Evolutionary conservation across 192 early-diverging fungal species (phyloP).

Genomic region (Coemansia sp.): DNA sequence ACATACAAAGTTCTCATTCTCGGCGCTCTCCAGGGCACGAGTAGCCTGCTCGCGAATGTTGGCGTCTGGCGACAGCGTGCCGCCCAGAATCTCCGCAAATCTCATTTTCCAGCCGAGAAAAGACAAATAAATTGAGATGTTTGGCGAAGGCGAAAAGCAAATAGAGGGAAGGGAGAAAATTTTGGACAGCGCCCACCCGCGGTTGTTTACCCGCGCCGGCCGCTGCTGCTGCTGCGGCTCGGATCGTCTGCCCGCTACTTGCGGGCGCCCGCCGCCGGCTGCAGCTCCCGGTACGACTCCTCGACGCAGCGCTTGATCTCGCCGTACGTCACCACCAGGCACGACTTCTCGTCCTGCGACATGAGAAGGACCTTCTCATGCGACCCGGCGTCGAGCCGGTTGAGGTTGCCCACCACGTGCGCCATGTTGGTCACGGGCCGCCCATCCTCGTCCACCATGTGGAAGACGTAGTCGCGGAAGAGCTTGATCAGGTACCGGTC

Average conservation of each 20-base stretch:
- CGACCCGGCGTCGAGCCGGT: constrained; percentile 96
- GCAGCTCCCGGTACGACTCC: constrained; percentile 75
- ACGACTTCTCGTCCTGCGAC: constrained; percentile 95
- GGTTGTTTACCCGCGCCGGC: too few species aligned
- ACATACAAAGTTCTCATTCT: constrained; percentile 83
- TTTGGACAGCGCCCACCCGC: too few species aligned
- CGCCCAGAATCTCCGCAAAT: constrained; percentile 68
- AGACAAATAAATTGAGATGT: neutral
- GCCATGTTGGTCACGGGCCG: constrained; percentile 82
- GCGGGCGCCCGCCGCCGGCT: neutral
- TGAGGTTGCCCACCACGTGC: constrained; percentile 89
- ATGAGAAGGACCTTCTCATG: constrained; percentile 91
- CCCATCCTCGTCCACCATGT: constrained; percentile 83
- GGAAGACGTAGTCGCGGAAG: constrained; percentile 98
- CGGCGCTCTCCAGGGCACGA: constrained; percentile 64
- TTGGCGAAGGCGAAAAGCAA: neutral
- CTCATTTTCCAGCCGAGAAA: constrained; percentile 41
- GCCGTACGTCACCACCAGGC: constrained; percentile 90
- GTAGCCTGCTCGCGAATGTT: constrained; percentile 77
- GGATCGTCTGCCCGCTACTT: too few species aligned
- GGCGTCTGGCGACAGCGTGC: constrained; percentile 77
- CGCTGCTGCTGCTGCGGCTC: neutral
- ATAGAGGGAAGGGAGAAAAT: neutral
- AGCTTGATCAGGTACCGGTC: constrained; percentile 96
- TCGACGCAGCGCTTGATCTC: constrained; percentile 93